These are phyloP conservation scores for Globisporangium lucens DNA, from an alignment of 352 stramenopile genomes.

Conservation along the genomic window DNA sequence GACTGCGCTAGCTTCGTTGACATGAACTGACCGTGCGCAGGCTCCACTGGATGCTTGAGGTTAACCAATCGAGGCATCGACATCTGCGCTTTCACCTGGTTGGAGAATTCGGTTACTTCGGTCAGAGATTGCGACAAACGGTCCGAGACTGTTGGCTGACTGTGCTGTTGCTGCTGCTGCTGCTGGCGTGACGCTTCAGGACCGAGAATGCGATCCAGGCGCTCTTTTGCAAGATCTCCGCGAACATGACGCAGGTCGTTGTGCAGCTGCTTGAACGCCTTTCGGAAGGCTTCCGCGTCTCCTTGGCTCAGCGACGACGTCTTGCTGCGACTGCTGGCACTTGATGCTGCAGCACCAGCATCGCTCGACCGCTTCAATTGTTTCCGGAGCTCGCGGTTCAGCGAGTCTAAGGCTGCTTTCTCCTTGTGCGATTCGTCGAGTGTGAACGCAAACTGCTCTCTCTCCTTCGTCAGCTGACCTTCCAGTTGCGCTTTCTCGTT, in stretches of 20 bases:
- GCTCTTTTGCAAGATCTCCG: conserved; percentile 53
- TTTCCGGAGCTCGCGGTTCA: conserved; percentile 78
- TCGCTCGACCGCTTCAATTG: conserved; percentile 73
- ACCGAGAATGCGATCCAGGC: conserved; percentile 49
- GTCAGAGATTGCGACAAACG: conserved; percentile 34
- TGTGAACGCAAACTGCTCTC: conserved; percentile 68
- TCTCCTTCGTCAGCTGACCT: conserved; percentile 56
- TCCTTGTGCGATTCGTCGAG: conserved; percentile 85
- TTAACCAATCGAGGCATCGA: conserved; percentile 72
- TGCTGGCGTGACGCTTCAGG: conserved; percentile 12
- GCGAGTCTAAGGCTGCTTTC: conserved; percentile 58
- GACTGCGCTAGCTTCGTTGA: conserved; percentile 48
- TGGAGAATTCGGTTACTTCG: conserved; percentile 48
- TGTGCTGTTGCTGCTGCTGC: neutral
- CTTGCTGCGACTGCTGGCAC: conserved; percentile 14
- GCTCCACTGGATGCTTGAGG: conserved; percentile 28
- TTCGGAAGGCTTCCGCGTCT: conserved; percentile 57
- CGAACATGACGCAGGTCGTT: conserved; percentile 48
- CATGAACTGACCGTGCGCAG: conserved; percentile 43
- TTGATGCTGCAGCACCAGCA: conserved; percentile 20
- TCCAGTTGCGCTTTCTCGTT: conserved; percentile 53
- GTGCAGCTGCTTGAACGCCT: conserved; percentile 56
- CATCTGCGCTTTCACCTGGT: conserved; percentile 50
- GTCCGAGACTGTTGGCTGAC: conserved; percentile 16
- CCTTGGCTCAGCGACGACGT: conserved; percentile 37